These are phyloP conservation scores for Pholiota microspora DNA, from an alignment of 768 basidiomycete species.

Conservation along the genomic window DNA sequence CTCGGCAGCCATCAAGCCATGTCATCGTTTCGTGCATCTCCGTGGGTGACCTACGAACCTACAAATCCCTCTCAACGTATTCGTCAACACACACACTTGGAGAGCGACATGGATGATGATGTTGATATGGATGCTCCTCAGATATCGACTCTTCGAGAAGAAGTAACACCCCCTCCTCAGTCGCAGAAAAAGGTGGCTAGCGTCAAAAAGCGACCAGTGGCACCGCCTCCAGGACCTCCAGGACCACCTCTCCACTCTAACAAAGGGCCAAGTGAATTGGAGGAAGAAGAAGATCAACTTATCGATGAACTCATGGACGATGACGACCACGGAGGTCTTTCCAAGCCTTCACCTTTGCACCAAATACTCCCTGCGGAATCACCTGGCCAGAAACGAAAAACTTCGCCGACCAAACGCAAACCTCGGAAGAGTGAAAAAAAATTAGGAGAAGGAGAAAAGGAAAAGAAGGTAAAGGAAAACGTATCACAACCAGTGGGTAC, in stretches of 20 bases:
- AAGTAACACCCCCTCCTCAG: slow-evolving; percentile 64
- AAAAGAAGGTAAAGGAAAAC: slow-evolving; percentile 48
- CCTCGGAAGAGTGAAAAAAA: slow-evolving; percentile 53
- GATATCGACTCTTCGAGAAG: slow-evolving; percentile 76
- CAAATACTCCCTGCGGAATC: slow-evolving; percentile 29
- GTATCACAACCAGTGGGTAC: slow-evolving; percentile 32
- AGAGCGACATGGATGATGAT: slow-evolving; percentile 41
- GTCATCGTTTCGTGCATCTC: slow-evolving; percentile 57
- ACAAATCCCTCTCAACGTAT: slow-evolving; percentile 22
- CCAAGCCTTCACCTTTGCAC: slow-evolving; percentile 30
- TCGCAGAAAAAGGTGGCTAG: slow-evolving; percentile 19
- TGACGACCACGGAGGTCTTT: slow-evolving; percentile 29
- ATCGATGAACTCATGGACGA: slow-evolving; percentile 75
- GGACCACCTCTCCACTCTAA: not conserved
- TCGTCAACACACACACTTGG: slow-evolving; percentile 22
- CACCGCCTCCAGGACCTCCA: slow-evolving; percentile 14
- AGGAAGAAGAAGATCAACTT: slow-evolving; percentile 77
- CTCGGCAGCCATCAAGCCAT: slow-evolving; percentile 23
- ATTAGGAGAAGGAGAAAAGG: slow-evolving; percentile 37
- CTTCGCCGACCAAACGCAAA: slow-evolving; percentile 43
- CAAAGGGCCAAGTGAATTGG: slow-evolving; percentile 55
- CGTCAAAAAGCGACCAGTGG: slow-evolving; percentile 19
- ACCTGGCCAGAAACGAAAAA: slow-evolving; percentile 47
- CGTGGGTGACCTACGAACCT: slow-evolving; percentile 59
- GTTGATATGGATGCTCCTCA: slow-evolving; percentile 77